Evolutionary conservation across 2,329 filamentous ascomycete genomes (phyloP).

Genomic region (Penicillium sp.): DNA sequence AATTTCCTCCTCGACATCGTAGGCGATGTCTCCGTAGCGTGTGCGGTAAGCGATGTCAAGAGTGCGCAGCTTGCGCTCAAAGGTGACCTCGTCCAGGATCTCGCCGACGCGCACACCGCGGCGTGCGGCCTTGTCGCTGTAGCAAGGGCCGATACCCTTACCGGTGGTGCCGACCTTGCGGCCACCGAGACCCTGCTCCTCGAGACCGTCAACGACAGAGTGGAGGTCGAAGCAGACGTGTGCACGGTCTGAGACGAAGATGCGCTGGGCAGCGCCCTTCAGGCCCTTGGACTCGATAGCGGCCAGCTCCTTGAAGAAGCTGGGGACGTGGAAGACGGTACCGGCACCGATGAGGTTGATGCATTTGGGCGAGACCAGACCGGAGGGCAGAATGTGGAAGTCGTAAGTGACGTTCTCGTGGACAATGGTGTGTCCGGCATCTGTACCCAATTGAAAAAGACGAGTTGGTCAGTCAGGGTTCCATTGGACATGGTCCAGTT

Average conservation of each 20-base stretch:
- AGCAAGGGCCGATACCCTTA: constrained; percentile 59
- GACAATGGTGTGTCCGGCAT: constrained; percentile 53
- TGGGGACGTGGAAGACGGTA: constrained; percentile 50
- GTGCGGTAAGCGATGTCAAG: constrained; percentile 57
- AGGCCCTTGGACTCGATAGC: constrained; percentile 48
- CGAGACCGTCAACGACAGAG: constrained; percentile 48
- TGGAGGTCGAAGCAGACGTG: constrained; percentile 50
- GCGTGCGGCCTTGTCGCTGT: constrained; percentile 64
- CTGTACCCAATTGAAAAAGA: constrained; percentile 14
- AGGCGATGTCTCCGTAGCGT: constrained; percentile 61
- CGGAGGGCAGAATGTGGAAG: constrained; percentile 52
- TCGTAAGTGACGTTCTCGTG: constrained; percentile 50
- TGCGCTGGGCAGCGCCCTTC: constrained; percentile 41
- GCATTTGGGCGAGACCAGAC: constrained; percentile 47
- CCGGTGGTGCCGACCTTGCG: constrained; percentile 53
- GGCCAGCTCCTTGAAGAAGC: constrained; percentile 51
- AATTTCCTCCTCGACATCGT: constrained; percentile 63
- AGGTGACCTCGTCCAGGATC: constrained; percentile 57
- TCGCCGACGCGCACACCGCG: constrained; percentile 62
- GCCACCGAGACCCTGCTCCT: constrained; percentile 47
- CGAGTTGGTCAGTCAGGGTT: constrained; percentile 10
- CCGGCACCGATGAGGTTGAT: constrained; percentile 52
- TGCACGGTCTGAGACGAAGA: constrained; percentile 50
- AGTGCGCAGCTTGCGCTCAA: constrained; percentile 57
- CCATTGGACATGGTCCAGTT: not conserved